Conservation (phyloP, 164 flowering plant genomes). For the Annona squamosa region DNA sequence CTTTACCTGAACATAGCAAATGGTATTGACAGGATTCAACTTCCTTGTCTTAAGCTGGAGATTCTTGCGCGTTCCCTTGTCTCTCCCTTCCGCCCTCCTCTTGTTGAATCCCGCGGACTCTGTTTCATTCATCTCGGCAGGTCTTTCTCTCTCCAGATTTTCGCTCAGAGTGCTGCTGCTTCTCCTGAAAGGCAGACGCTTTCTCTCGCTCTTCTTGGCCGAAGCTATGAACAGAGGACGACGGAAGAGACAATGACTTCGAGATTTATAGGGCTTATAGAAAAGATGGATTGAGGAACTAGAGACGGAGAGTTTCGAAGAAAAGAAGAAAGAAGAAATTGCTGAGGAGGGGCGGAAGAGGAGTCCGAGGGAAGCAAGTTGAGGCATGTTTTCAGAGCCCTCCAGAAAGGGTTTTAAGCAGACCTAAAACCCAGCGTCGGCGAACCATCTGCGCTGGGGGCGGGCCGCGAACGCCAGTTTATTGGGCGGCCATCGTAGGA, state of each 20-base stretch:
- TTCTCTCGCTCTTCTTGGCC: constrained; percentile 13
- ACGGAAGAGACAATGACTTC: constrained; percentile 17
- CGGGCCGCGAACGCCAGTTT: too few relatives aligned
- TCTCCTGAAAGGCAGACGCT: constrained; percentile 15
- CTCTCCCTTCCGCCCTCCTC: constrained; percentile 81
- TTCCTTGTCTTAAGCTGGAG: constrained; percentile 60
- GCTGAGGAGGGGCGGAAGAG: neutral
- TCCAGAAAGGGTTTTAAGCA: neutral
- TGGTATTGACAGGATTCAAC: constrained; percentile 78
- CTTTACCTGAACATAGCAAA: constrained; percentile 72
- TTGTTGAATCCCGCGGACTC: constrained; percentile 49
- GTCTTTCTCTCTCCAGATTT: constrained; percentile 19
- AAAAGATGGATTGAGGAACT: neutral
- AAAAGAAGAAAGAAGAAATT: neutral
- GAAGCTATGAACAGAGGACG: constrained; percentile 26
- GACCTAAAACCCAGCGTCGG: neutral
- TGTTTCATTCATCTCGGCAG: constrained; percentile 25
- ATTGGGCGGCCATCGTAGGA: too few relatives aligned
- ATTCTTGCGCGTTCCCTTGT: constrained; percentile 42
- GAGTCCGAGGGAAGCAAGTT: neutral
- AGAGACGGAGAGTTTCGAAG: neutral
- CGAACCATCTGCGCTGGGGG: neutral
- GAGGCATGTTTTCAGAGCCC: neutral
- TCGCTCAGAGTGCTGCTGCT: constrained; percentile 26
- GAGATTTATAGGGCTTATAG: constrained; percentile 12